Evolutionary conservation across 2,329 filamentous ascomycete genomes (phyloP).

Genomic region (Trichothecium roseum): DNA sequence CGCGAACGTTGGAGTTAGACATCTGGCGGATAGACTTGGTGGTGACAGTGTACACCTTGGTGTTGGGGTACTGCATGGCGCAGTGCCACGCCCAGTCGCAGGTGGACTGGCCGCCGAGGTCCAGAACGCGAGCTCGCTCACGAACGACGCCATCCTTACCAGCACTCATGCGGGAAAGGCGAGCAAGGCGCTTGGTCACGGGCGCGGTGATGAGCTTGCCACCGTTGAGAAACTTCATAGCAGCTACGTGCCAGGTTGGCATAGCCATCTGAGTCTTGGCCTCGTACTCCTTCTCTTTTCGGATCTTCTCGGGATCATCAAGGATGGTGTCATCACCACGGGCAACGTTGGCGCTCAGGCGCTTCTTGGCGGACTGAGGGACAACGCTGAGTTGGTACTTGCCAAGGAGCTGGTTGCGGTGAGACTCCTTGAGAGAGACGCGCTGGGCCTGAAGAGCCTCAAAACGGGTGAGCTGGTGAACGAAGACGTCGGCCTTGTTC

Average conservation of each 20-base stretch:
- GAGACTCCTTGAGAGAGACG: constrained; percentile 58
- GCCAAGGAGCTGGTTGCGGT: constrained; percentile 73
- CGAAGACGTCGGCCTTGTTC: constrained; percentile 63
- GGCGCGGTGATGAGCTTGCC: constrained; percentile 55
- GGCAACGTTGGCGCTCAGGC: constrained; percentile 61
- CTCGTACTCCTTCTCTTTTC: constrained; percentile 68
- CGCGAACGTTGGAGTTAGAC: constrained; percentile 65
- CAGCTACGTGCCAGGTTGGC: constrained; percentile 51
- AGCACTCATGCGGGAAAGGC: constrained; percentile 38
- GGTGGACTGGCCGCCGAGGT: constrained; percentile 73
- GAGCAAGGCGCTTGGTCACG: constrained; percentile 49
- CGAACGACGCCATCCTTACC: constrained; percentile 31
- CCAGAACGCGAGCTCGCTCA: constrained; percentile 60
- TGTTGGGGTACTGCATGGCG: constrained; percentile 73
- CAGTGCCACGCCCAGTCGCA: constrained; percentile 97
- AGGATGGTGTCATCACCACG: constrained; percentile 57
- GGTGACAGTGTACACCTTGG: constrained; percentile 80
- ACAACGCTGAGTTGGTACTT: constrained; percentile 70
- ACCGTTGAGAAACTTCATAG: constrained; percentile 50
- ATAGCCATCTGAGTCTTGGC: constrained; percentile 62
- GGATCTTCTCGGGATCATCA: constrained; percentile 52
- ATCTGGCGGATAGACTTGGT: constrained; percentile 61
- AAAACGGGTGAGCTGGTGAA: constrained; percentile 75
- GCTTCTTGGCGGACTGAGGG: constrained; percentile 59
- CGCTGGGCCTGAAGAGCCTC: constrained; percentile 81